Evolutionary conservation across 2,329 filamentous ascomycete species (phyloP), one percentile per base, ranked within the genome.

Genomic region (Arachnopeziza araneosa): DNA sequence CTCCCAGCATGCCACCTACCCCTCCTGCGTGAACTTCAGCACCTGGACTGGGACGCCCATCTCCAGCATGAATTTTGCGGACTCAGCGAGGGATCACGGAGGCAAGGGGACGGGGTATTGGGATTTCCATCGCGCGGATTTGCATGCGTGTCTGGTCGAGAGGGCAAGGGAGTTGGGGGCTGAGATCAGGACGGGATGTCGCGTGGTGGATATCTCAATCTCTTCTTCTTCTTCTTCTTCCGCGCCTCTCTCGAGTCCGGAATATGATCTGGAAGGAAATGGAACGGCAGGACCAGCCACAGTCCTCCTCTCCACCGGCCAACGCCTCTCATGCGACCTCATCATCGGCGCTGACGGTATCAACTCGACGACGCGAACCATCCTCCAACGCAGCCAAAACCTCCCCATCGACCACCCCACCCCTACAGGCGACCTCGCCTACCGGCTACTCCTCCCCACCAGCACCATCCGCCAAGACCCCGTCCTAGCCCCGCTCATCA

Each of bases 121-220:
- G 75, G 70, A 80, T 19, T 78, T 80, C 12, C 77, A 80, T 54
- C 70, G 77, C 21, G 77, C 78, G 14, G 76, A 80, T 66, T 71
- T 81, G 5, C 79, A 80, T 59, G 70, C 73, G 21, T 76, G 76
- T 17, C 68, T 80, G 1, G 73, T 74, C 14, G 68, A 75, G 23
- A 70, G 77, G 17, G 77, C 77, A 1, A 64, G 70, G 23, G 65
- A 71, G 17, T 66, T 72, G 17, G 78, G 78, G 0, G 75, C 74
- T 0, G 64, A 70, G 4, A 67, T 80, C 30, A 60, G 36, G 17
- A 44, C 36, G 36, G 36, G 74, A 55, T 75, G 76, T 21, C 69
- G 74, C 24, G 76, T 78, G 5, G 60, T 62, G 2, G 36, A 44
- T 44, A 44, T 44, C 17, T 44, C 17, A 44, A 17, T 44, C 36